These are phyloP conservation scores for Oryza coarctata DNA, from an alignment of 176 grass and related monocot species.

Conservation along the genomic window DNA sequence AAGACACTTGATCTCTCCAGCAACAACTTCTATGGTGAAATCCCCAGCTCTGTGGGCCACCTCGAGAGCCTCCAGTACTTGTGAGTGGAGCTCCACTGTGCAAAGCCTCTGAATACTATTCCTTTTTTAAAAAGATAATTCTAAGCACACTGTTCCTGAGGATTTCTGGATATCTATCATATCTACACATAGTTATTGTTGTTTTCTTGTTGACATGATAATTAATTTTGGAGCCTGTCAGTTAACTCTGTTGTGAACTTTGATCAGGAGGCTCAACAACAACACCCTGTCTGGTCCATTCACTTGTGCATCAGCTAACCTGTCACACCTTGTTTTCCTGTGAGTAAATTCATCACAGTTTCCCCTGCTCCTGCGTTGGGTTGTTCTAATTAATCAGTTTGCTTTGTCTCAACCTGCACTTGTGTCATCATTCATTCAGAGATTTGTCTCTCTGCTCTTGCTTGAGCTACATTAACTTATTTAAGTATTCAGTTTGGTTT, in stretches of 20 bases:
- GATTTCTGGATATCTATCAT: background rate
- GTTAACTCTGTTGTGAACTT: slow-evolving; percentile 11
- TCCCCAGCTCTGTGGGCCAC: slow-evolving; percentile 63
- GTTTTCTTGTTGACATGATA: background rate
- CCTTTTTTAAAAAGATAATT: background rate
- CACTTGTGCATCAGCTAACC: slow-evolving; percentile 57
- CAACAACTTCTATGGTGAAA: slow-evolving; percentile 64
- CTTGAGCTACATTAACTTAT: background rate
- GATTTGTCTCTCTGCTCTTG: background rate
- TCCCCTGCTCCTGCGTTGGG: background rate
- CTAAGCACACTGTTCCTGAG: slow-evolving; percentile 17
- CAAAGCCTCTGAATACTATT: background rate
- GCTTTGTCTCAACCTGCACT: background rate
- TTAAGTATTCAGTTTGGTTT: background rate
- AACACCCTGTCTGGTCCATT: slow-evolving; percentile 83
- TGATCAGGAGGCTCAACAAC: slow-evolving; percentile 84
- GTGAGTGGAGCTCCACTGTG: slow-evolving; percentile 49
- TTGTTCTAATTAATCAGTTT: background rate
- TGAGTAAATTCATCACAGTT: slow-evolving; percentile 40
- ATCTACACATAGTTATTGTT: background rate
- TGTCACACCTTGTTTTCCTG: slow-evolving; percentile 79
- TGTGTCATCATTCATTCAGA: background rate
- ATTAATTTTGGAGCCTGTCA: background rate
- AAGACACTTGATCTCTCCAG: slow-evolving; percentile 86
- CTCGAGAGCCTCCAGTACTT: slow-evolving; percentile 78